These are phyloP conservation scores for Vitis vinifera DNA, from an alignment of 164 flowering plant species.

Conservation along the genomic window DNA sequence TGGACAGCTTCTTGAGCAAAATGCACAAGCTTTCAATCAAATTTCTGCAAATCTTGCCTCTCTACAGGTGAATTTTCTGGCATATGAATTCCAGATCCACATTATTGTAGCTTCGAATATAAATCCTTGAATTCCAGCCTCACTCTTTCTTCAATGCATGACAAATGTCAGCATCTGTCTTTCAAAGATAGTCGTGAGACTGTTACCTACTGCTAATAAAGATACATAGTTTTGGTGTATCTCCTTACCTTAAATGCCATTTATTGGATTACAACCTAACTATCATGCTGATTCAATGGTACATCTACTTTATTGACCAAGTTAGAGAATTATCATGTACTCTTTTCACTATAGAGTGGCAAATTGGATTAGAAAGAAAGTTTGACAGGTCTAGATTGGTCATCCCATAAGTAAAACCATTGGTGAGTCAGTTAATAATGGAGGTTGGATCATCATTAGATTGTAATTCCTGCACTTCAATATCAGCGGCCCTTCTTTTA, in stretches of 20 bases:
- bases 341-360: neutral
- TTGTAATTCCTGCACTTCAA: neutral
- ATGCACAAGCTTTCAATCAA: slow-evolving; percentile 49
- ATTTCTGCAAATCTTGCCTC: slow-evolving; percentile 50
- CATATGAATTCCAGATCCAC: neutral
- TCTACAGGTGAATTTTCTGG: slow-evolving; percentile 40
- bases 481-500: no score
- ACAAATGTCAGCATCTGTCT: neutral
- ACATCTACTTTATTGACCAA: neutral
- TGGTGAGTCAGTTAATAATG: neutral
- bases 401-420: neutral
- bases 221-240: neutral
- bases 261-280: neutral
- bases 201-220: neutral
- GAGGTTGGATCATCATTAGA: neutral
- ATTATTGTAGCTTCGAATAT: neutral
- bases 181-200: neutral
- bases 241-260: neutral
- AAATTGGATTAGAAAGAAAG: neutral
- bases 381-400: neutral
- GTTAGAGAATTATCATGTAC: neutral
- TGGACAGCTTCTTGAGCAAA: slow-evolving; percentile 63
- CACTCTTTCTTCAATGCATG: neutral
- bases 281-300: neutral
- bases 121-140: neutral